Conservation (phyloP, 2,329 filamentous ascomycete species). For the Cladophialophora exuberans region DNA sequence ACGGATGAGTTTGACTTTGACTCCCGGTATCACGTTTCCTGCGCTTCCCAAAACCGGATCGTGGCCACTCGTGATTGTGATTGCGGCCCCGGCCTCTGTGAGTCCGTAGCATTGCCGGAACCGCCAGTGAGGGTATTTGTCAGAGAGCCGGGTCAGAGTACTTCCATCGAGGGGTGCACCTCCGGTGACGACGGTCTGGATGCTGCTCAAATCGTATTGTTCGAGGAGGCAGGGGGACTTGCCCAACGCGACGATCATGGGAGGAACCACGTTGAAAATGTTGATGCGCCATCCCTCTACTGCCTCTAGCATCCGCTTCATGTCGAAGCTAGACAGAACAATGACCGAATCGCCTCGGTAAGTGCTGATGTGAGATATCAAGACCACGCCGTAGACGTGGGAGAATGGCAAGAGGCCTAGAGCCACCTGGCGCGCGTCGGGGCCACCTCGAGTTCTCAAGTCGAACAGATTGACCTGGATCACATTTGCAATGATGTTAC, state of each 20-base stretch:
- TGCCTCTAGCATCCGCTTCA: conserved; percentile 63
- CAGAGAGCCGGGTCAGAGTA: conserved; percentile 65
- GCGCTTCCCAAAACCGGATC: conserved; percentile 73
- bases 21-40: conserved; percentile 68
- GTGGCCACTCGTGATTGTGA: conserved; percentile 57
- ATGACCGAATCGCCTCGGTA: conserved; percentile 75
- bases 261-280: conserved; percentile 72
- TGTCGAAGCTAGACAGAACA: conserved; percentile 75
- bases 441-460: conserved; percentile 24
- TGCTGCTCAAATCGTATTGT: conserved; percentile 72
- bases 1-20: conserved; percentile 67
- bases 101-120: conserved; percentile 76
- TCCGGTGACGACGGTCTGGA: conserved; percentile 69
- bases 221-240: conserved; percentile 64
- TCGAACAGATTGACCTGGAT: conserved; percentile 54
- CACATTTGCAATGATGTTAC: conserved; percentile 71
- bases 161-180: conserved; percentile 77
- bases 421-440: conserved; percentile 47
- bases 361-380: conserved; percentile 66
- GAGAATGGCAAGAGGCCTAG: conserved; percentile 77
- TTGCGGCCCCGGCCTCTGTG: conserved; percentile 75
- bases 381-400: conserved; percentile 78
- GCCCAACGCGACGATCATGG: conserved; percentile 76
- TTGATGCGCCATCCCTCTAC: conserved; percentile 73
- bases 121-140: conserved; percentile 64